These are phyloP conservation scores for Aspergillus sojae DNA, from an alignment of 2,329 filamentous ascomycete species.

Conservation along the genomic window DNA sequence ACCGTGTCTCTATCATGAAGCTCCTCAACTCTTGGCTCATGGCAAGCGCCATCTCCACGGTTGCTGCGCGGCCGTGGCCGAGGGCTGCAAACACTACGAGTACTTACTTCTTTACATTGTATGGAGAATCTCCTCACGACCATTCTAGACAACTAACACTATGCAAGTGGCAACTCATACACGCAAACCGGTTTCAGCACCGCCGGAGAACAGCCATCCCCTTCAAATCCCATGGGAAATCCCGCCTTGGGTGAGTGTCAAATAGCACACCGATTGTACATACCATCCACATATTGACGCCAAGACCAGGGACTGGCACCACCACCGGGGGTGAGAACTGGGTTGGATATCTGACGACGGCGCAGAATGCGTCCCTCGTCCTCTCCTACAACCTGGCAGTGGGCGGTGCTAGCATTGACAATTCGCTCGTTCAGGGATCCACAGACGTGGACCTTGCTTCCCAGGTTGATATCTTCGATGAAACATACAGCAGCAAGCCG, in stretches of 20 bases:
- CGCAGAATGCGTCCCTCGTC: slow-evolving; percentile 51
- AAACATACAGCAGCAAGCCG: slow-evolving; percentile 40
- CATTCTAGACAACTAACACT: not conserved
- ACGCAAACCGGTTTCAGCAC: slow-evolving; percentile 62
- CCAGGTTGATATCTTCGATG: slow-evolving; percentile 49
- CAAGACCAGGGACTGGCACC: slow-evolving; percentile 50
- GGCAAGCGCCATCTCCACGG: slow-evolving; percentile 16
- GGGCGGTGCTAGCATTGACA: slow-evolving; percentile 58
- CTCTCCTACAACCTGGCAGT: slow-evolving; percentile 59
- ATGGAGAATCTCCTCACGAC: slow-evolving; percentile 5
- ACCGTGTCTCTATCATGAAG: slow-evolving; percentile 11
- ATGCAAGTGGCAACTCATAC: slow-evolving; percentile 60
- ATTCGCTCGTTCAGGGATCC: slow-evolving; percentile 56
- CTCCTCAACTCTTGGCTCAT: slow-evolving; percentile 11
- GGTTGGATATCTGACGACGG: slow-evolving; percentile 53
- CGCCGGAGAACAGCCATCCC: slow-evolving; percentile 53
- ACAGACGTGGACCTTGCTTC: slow-evolving; percentile 51
- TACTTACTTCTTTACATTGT: slow-evolving; percentile 49
- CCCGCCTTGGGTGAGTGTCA: slow-evolving; percentile 42
- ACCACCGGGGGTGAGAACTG: slow-evolving; percentile 56
- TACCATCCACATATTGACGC: not conserved
- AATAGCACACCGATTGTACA: not conserved
- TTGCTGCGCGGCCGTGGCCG: slow-evolving; percentile 21
- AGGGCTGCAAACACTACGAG: slow-evolving; percentile 6
- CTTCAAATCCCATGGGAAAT: slow-evolving; percentile 63